Percentiles rank a stretch among this genome's conserved stretches.
Evolutionary conservation across 257 asterid species (phyloP).

Genomic region (Datura wrightii): DNA sequence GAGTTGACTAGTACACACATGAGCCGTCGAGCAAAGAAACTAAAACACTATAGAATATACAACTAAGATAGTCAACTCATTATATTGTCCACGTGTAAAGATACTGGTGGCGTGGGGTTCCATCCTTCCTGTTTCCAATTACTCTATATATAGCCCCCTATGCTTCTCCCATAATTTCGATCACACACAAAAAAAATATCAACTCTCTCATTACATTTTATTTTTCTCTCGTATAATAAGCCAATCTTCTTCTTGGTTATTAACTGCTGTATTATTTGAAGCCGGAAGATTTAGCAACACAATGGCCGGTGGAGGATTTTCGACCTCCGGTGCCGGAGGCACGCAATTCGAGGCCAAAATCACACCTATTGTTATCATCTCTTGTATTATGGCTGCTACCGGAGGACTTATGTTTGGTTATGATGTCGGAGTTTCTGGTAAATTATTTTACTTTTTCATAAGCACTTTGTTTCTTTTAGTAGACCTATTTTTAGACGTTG

Average conservation of each 20-base stretch:
- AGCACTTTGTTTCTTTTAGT: too few species aligned
- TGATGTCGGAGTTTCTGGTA: slow-evolving; percentile 81
- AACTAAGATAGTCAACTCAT: background rate
- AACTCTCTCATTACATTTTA: slow-evolving; percentile 6
- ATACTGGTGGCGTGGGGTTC: slow-evolving; percentile 30
- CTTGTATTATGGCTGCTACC: slow-evolving; percentile 85
- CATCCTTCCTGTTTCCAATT: background rate
- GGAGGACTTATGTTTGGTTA: slow-evolving; percentile 95
- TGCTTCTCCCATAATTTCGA: slow-evolving; percentile 26
- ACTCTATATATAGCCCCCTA: slow-evolving; percentile 26
- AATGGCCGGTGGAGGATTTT: slow-evolving; percentile 81
- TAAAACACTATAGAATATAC: background rate
- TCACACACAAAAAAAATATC: background rate
- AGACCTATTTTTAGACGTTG: background rate
- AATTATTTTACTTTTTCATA: background rate
- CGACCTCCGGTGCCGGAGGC: slow-evolving; percentile 56
- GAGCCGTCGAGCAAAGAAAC: background rate
- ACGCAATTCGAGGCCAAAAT: slow-evolving; percentile 77
- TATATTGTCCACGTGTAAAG: slow-evolving; percentile 51
- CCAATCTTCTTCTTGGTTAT: background rate
- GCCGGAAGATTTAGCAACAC: background rate
- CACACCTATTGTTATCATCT: slow-evolving; percentile 75
- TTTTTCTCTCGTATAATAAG: background rate
- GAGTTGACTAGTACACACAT: slow-evolving; percentile 21
- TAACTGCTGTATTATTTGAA: background rate